Conservation (phyloP, 345 rosid species). For the Gossypium thurberi region DNA sequence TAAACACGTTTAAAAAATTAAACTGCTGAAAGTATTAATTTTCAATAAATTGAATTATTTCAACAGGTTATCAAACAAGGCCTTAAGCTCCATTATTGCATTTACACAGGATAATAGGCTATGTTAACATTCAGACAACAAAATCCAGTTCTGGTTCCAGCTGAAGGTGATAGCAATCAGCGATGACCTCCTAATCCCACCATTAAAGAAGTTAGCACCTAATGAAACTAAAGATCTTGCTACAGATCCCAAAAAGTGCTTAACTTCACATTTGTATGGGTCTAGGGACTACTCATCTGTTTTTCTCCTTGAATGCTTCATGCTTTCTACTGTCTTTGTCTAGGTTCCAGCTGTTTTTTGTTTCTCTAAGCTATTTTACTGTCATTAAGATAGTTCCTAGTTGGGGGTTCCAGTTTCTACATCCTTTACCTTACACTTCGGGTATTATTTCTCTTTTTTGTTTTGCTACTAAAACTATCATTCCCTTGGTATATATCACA, state of each 20-base stretch:
- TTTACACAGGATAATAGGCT: background rate
- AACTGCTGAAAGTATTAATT: too few relatives aligned
- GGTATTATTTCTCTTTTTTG: background rate
- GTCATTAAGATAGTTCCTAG: background rate
- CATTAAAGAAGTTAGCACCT: background rate
- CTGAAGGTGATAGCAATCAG: background rate
- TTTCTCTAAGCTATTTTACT: background rate
- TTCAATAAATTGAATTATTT: too few relatives aligned
- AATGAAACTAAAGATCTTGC: background rate
- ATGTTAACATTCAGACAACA: background rate
- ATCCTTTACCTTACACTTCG: background rate
- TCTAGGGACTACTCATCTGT: background rate
- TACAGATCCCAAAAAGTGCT: background rate
- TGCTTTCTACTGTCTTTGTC: background rate
- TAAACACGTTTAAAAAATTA: too few relatives aligned
- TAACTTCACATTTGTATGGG: background rate
- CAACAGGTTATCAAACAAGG: too few relatives aligned
- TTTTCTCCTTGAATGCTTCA: background rate
- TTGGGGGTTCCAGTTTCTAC: background rate
- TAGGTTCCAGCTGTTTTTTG: background rate
- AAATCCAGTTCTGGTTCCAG: constrained; percentile 2
- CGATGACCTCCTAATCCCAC: background rate
- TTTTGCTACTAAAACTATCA: too few relatives aligned
- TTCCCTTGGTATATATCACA: background rate
- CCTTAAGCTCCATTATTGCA: background rate